Evolutionary conservation across 129 eudicot species (phyloP), one percentile per base, ranked within the genome.

Genomic region (Escallonia herrerae): DNA sequence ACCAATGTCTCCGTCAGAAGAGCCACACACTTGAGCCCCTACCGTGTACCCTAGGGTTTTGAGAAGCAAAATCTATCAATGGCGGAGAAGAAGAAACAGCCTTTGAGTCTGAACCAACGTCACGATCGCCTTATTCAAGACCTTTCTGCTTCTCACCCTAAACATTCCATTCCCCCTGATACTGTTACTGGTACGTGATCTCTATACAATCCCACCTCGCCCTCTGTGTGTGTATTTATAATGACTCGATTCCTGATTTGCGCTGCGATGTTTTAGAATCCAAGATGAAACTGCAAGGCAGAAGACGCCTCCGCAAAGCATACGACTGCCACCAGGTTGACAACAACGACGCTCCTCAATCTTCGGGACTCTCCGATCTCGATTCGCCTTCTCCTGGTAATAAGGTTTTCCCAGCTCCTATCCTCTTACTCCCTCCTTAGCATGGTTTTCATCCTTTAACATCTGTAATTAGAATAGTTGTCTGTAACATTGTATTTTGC

Each of bases 31-130:
- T 5, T 46, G 9, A 46, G 50, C 6, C 6, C 50, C 0, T 5
- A 46, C 9, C 2, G 9, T 1, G 6, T 46, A 2, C 6, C 50
- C 6, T 5, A 46, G 6, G 50, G 50, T 5, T 5, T 46, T 5
- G 50, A 46, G 9, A 57, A 39, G 5, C 22, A 14, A 13, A 54
- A 5, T 45, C 9, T 66, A 39, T 39, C 63, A n/a, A 83, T 76
- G 87, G 87, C 77, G 47, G 87, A 87, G 14, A 80, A 79, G 49
- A 76, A 63, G 75, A 57, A 40, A 72, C 73, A 74, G 62, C 77
- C 95, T 2, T 62, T 85, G 74, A 81, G 96, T 70, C 81, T 93
- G n/a, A 93, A 93, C 69, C 89, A 93, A 56, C 90, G 82, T n/a
- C 91, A 81, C 67, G 78, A 64, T 71, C 85, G 81, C 5, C 72